phyloP scores from a whole-genome alignment of 306 rosid genomes.

The Rosa lucieae region DNA sequence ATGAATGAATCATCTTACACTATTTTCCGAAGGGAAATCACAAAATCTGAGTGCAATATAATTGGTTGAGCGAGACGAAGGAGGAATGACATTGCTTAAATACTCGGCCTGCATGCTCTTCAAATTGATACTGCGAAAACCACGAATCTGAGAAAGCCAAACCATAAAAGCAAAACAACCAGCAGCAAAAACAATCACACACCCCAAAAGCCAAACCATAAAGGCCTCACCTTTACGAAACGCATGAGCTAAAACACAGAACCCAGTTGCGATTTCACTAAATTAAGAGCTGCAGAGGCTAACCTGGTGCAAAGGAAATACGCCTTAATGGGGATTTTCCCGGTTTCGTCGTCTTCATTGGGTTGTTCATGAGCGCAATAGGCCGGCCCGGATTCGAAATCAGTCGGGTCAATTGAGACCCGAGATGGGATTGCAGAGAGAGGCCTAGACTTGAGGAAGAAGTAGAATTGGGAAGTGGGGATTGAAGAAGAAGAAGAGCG shows the following conservation, averaged over 20 bases:
- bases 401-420: conserved; percentile 26
- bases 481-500: neutral
- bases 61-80: conserved; percentile 83
- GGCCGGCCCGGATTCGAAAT: conserved; percentile 39
- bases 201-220: conserved; percentile 1
- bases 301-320: conserved; percentile 91
- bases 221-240: neutral
- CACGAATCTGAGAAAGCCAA: conserved; percentile 73
- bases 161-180: conserved; percentile 43
- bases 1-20: conserved; percentile 45
- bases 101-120: conserved; percentile 90
- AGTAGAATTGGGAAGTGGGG: conserved; percentile 25
- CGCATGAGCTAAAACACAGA: conserved; percentile 5
- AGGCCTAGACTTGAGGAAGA: conserved; percentile 37
- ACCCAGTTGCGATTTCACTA: conserved; percentile 23
- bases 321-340: conserved; percentile 77
- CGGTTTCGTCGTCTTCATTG: conserved; percentile 36
- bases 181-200: conserved; percentile 18
- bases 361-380: conserved; percentile 20
- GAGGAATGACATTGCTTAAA: conserved; percentile 70
- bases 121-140: conserved; percentile 96
- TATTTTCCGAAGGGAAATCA: conserved; percentile 41
- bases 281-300: conserved; percentile 11
- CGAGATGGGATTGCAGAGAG: conserved; percentile 59
- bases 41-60: conserved; percentile 84